Evolutionary conservation across 495 filamentous ascomycete genomes (phyloP).

Genomic region (Penicillium atrosanguineum): DNA sequence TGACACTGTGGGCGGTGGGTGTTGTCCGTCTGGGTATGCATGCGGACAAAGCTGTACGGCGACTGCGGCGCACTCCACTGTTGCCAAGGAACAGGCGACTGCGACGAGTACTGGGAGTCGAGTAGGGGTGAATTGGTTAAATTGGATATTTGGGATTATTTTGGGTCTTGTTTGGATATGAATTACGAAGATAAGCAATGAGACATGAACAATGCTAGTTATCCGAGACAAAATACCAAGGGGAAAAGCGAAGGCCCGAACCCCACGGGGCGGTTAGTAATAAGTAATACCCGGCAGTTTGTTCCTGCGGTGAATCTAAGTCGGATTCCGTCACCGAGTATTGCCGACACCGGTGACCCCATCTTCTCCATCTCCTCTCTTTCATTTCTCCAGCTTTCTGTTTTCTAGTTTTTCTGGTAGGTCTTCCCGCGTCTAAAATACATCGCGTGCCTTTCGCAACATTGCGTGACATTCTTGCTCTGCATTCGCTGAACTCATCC

Average conservation of each 20-base stretch:
- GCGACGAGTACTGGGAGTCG: conserved; percentile 1
- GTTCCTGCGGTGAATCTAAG: conserved; percentile 12
- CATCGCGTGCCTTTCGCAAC: not conserved
- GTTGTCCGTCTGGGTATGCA: conserved; percentile 71
- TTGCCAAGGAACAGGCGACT: conserved; percentile 54
- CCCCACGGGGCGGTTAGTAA: conserved; percentile 13
- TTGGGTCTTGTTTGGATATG: not conserved
- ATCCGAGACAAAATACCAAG: not conserved
- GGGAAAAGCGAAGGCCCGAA: not conserved
- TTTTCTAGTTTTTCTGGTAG: not conserved
- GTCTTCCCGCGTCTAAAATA: not conserved
- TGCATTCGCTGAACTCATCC: not conserved
- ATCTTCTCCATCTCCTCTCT: conserved; percentile 11
- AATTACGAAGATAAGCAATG: not conserved
- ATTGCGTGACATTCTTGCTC: not conserved
- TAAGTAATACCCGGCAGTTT: conserved; percentile 15
- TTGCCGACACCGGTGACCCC: conserved; percentile 25
- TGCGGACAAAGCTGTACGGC: conserved; percentile 75
- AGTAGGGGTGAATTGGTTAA: not conserved
- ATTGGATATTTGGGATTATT: conserved; percentile 1
- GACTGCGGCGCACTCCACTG: conserved; percentile 47
- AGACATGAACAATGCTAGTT: no score
- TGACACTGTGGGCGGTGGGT: conserved; percentile 63
- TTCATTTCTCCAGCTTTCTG: conserved; percentile 2
- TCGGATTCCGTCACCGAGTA: conserved; percentile 21